Evolutionary conservation across 108 stramenopile genomes (phyloP).

Genomic region (Fragilaria radians): DNA sequence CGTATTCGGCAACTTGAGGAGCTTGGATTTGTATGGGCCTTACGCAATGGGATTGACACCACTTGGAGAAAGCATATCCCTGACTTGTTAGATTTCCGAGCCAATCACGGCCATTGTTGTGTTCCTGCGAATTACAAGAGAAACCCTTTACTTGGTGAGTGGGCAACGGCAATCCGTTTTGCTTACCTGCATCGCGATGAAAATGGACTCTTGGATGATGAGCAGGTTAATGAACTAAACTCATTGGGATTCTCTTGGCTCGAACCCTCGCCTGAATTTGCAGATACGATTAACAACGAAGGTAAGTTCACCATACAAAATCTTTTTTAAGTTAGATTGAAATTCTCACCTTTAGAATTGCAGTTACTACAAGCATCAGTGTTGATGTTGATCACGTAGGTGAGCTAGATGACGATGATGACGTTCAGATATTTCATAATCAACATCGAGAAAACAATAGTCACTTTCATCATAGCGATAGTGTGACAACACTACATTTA

Average conservation of each 20-base stretch:
- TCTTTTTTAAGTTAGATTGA: too few relatives aligned
- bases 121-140: constrained; percentile 30
- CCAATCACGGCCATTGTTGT: constrained; percentile 22
- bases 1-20: constrained; percentile 28
- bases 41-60: background rate
- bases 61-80: constrained; percentile 1
- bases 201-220: constrained; percentile 1
- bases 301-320: too few relatives aligned
- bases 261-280: background rate
- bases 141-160: constrained; percentile 34
- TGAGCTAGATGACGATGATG: too few relatives aligned
- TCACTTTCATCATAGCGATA: too few relatives aligned
- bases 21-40: constrained; percentile 34
- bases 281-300: background rate
- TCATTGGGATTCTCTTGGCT: constrained; percentile 5
- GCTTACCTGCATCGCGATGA: background rate
- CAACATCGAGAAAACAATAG: too few relatives aligned
- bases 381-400: too few relatives aligned
- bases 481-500: too few relatives aligned
- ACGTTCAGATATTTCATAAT: too few relatives aligned
- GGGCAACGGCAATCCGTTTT: constrained; percentile 5
- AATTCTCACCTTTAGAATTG: too few relatives aligned
- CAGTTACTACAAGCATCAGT: too few relatives aligned
- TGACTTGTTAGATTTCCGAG: constrained; percentile 5
- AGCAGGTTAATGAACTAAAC: constrained; percentile 2